A percentile compares a stretch with the other conserved stretches of the same genome.
phyloP scores from a whole-genome alignment of 2,329 filamentous ascomycete genomes.

The Clonostachys solani region DNA sequence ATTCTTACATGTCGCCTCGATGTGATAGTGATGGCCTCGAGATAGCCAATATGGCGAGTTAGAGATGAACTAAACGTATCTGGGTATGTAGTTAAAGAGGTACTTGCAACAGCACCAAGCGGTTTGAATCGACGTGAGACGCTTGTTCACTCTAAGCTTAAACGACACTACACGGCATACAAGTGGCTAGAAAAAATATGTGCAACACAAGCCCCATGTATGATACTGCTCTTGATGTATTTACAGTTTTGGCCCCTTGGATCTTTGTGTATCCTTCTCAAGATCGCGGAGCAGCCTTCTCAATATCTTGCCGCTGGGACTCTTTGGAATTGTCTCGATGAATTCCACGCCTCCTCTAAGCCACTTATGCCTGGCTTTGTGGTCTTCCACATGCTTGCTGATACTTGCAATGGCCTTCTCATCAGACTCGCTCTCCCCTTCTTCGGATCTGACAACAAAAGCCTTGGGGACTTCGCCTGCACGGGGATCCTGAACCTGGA shows the following conservation, averaged over 20 bases:
- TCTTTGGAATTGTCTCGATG: conserved; percentile 64
- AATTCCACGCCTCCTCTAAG: conserved; percentile 58
- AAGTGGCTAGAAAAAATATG: too few relatives aligned
- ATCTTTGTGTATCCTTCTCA: conserved; percentile 62
- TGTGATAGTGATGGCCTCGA: too few relatives aligned
- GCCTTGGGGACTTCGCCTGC: conserved; percentile 58
- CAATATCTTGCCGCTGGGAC: conserved; percentile 67
- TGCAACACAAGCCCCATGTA: too few relatives aligned
- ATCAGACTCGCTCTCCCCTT: conserved; percentile 44
- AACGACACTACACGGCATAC: too few relatives aligned
- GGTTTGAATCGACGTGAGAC: too few relatives aligned
- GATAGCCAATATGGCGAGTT: too few relatives aligned
- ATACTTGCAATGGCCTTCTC: conserved; percentile 43
- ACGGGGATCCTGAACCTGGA: conserved; percentile 54
- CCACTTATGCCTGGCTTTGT: conserved; percentile 64
- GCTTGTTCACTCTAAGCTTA: too few relatives aligned
- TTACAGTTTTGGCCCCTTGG: conserved; percentile 62
- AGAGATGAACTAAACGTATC: too few relatives aligned
- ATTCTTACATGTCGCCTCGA: too few relatives aligned
- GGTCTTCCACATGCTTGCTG: conserved; percentile 53
- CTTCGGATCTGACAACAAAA: conserved; percentile 46
- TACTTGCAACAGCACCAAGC: too few relatives aligned
- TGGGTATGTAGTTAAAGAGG: too few relatives aligned
- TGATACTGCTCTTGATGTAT: not conserved
- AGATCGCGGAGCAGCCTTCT: conserved; percentile 63